These are phyloP conservation scores for Geranium rotundifolium DNA, from an alignment of 345 rosid species.

Conservation along the genomic window DNA sequence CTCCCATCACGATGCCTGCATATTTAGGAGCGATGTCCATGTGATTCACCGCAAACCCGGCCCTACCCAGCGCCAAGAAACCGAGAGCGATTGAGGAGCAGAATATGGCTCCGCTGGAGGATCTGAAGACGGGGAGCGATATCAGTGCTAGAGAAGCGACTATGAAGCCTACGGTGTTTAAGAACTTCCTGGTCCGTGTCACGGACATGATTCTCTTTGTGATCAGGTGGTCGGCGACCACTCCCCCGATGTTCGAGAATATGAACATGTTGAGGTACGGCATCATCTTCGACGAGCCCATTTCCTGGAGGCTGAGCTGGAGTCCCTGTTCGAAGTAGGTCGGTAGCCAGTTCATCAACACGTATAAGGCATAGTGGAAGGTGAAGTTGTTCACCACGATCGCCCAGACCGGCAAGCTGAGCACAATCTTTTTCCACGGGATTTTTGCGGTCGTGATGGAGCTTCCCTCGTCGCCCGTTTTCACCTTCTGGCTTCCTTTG, in stretches of 20 bases:
- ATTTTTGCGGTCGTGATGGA: conserved; percentile 35
- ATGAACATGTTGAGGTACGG: conserved; percentile 96
- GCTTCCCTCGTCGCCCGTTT: conserved; percentile 45
- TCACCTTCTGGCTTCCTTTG: conserved; percentile 47
- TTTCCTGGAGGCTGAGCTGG: conserved; percentile 81
- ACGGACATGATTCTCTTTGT: conserved; percentile 64
- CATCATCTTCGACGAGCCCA: conserved; percentile 96
- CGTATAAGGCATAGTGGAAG: conserved; percentile 88
- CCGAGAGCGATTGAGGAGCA: conserved; percentile 91
- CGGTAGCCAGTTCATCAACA: conserved; percentile 96
- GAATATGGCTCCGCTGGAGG: conserved; percentile 63
- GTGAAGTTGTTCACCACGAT: conserved; percentile 91
- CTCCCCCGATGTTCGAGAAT: conserved; percentile 91
- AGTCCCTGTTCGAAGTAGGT: conserved; percentile 86
- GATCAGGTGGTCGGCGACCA: conserved; percentile 81
- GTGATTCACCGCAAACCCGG: conserved; percentile 98
- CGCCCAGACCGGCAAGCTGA: conserved; percentile 80
- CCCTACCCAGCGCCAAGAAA: conserved; percentile 80
- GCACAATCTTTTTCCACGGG: conserved; percentile 76
- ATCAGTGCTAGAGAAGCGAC: conserved; percentile 74
- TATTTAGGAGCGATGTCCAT: conserved; percentile 98
- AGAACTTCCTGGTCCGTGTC: conserved; percentile 65
- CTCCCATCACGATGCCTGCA: conserved; percentile 95
- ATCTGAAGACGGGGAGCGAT: conserved; percentile 70
- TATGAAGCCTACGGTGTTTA: conserved; percentile 73